Evolutionary conservation across 768 basidiomycete species (phyloP).

Genomic region (Tricholoma furcatifolium): DNA sequence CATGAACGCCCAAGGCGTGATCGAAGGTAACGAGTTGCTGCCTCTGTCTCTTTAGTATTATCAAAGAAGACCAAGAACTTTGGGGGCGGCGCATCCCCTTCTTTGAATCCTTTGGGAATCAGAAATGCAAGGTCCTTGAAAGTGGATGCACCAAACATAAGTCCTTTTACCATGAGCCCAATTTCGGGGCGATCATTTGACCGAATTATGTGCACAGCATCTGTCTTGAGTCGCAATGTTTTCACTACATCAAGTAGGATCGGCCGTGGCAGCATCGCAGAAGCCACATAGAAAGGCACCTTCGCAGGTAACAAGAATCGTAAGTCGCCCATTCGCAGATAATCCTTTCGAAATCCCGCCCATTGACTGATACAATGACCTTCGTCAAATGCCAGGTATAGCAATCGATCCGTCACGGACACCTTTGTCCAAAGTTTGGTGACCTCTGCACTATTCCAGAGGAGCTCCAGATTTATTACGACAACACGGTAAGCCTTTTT

Average conservation of each 20-base stretch:
- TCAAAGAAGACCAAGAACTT: conserved; percentile 10
- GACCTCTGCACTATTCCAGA: conserved; percentile 13
- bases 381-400: conserved; percentile 33
- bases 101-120: neutral
- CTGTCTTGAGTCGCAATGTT: conserved; percentile 20
- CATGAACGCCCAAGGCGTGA: conserved; percentile 8
- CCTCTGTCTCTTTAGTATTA: conserved; percentile 4
- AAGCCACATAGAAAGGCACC: conserved; percentile 29
- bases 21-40: conserved; percentile 13
- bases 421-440: neutral
- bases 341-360: conserved; percentile 36
- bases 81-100: neutral
- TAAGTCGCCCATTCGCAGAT: conserved; percentile 22
- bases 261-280: conserved; percentile 30
- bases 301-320: conserved; percentile 23
- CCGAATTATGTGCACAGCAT: conserved; percentile 13
- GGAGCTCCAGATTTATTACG: conserved; percentile 26
- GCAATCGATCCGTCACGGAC: neutral
- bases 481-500: conserved; percentile 22
- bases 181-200: conserved; percentile 35
- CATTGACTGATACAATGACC: conserved; percentile 40
- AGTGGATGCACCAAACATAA: conserved; percentile 19
- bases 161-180: conserved; percentile 21
- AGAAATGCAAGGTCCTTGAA: conserved; percentile 21
- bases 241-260: conserved; percentile 22